Conservation (phyloP, 768 basidiomycete genomes). For the Mycena leptocephala region DNA sequence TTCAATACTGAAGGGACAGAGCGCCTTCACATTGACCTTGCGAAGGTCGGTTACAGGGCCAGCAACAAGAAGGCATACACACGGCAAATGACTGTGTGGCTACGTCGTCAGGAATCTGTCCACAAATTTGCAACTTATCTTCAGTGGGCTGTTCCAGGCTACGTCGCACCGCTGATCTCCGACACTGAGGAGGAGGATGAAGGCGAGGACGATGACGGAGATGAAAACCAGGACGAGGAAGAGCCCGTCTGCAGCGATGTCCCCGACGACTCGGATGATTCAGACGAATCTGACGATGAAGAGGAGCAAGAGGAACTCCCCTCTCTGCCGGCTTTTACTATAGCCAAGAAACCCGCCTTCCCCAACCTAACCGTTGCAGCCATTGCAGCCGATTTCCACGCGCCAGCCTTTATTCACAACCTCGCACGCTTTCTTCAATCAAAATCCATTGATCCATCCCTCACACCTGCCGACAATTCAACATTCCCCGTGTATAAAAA, state of each 20-base stretch:
- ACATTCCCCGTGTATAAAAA: background rate
- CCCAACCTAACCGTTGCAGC: too few species aligned
- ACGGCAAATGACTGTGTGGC: slow-evolving; percentile 54
- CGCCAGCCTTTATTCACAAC: background rate
- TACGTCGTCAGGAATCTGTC: slow-evolving; percentile 46
- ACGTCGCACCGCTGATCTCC: background rate
- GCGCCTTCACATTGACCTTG: slow-evolving; percentile 49
- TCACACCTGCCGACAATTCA: background rate
- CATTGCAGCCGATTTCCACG: background rate
- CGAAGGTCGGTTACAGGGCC: slow-evolving; percentile 48
- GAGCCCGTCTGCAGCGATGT: too few species aligned
- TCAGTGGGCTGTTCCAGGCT: slow-evolving; percentile 10
- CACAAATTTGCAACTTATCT: slow-evolving; percentile 8
- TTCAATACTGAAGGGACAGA: slow-evolving; percentile 51
- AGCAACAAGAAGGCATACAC: slow-evolving; percentile 42
- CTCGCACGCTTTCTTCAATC: background rate
- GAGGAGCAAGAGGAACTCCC: too few species aligned
- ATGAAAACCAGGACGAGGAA: too few species aligned
- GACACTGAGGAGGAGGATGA: background rate
- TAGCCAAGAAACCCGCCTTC: too few species aligned
- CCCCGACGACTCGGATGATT: too few species aligned
- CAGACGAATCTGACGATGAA: too few species aligned
- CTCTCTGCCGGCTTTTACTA: too few species aligned
- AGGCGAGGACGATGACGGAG: background rate
- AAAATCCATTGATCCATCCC: background rate